These are phyloP conservation scores for Petasospora rhodanensis DNA, from an alignment of 1,139 yeast species.

Conservation along the genomic window DNA sequence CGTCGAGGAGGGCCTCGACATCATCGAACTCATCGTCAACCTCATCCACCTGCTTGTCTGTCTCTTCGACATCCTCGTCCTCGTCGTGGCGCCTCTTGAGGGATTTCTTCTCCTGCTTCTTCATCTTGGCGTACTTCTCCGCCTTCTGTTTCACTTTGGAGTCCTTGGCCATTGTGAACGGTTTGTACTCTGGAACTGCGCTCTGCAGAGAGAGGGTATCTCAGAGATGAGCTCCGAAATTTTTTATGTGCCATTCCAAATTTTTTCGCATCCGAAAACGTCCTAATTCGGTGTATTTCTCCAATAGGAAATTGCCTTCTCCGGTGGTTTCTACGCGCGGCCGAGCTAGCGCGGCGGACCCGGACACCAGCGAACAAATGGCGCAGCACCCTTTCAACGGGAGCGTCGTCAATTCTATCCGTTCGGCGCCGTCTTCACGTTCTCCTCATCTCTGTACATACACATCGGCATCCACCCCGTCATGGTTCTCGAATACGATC, in stretches of 20 bases:
- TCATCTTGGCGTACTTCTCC: constrained; percentile 8
- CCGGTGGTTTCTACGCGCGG: too few relatives aligned
- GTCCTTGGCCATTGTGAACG: constrained; percentile 17
- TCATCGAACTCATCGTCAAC: constrained; percentile 45
- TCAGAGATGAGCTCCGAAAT: constrained; percentile 2
- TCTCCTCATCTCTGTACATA: too few relatives aligned
- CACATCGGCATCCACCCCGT: too few relatives aligned
- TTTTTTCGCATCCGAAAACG: constrained; percentile 4
- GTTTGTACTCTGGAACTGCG: not conserved
- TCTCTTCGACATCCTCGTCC: constrained; percentile 29
- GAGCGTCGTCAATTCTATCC: too few relatives aligned
- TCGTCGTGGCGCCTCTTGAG: constrained; percentile 23
- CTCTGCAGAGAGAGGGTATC: not conserved
- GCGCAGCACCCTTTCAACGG: too few relatives aligned
- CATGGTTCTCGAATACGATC: constrained; percentile 12
- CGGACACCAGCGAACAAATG: too few relatives aligned
- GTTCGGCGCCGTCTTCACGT: too few relatives aligned
- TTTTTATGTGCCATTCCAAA: constrained; percentile 11
- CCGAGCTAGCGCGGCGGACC: too few relatives aligned
- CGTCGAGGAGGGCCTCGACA: constrained; percentile 47
- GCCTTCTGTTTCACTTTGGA: constrained; percentile 8
- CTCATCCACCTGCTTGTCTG: constrained; percentile 38
- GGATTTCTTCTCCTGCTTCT: constrained; percentile 9
- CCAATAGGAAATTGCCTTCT: too few relatives aligned
- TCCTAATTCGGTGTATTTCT: constrained; percentile 1